Base-by-base conservation (phyloP, 2,329 filamentous ascomycete species). In the Fusarium austroafricanum region DNA sequence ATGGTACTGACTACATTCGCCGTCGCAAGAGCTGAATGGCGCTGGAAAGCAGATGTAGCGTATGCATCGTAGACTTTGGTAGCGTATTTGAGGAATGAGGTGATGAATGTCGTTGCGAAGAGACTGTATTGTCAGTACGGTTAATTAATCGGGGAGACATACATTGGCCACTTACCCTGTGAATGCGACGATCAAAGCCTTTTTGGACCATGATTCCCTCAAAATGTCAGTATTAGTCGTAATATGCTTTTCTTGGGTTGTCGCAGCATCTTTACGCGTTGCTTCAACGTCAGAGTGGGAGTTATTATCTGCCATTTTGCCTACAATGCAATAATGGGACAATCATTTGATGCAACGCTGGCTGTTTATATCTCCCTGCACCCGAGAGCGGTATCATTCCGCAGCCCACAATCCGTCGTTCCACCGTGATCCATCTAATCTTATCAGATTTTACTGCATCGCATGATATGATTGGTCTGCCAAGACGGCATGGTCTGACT, bases 1-100 rank as follows among this genome's bases (percentile, higher is more conserved):
- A 83, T 80, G 43, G 77, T 81, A 5, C 82, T 75, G 0, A 87
- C 80, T 47, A 87, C 82, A 40, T 81, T 79, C 31, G 83, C 80
- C 4, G 84, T 81, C 3, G 81, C 80, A 23, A 85, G 76, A 7
- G 85, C 76, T 7, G 84, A 85, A 68, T 87, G 85, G 15, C 78
- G 75, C 35, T 79, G 73, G 56, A 85, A 87, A 14, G 68, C 68
- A 38, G 75, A 78, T 0, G 77, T 78, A 5, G 76, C 77, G 50
- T 76, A 79, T 1, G 77, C 71, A 45, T 75, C 73, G 59, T 78
- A 78, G 6, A 72, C 69, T 11, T 71, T 77, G 20, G 74, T 73
- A 1, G 77, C 72, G 54, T 78, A 78, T 20, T 73, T 74, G 31
- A 71, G 70, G 21, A 79, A 79, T 0, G 71, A 71, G 31, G 69